Base-by-base conservation (phyloP, 2,329 filamentous ascomycete species). In the Penicillium sp. region DNA sequence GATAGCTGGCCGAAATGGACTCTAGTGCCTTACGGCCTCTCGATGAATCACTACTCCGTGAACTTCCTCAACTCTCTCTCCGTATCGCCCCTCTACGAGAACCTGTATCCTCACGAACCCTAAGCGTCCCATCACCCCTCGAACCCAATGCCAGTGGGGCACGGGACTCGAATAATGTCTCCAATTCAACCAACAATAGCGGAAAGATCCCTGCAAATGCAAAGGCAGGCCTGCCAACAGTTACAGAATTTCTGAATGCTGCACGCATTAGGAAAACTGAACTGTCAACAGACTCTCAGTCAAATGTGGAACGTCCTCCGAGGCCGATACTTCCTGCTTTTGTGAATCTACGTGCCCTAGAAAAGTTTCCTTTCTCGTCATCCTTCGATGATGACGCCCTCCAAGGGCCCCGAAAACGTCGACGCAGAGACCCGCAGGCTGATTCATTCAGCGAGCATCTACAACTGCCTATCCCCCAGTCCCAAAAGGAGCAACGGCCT, bases 41-140 rank as follows among this genome's bases (percentile, higher is more conserved):
- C 55, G 76, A 78, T 60, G 76, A 79, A 61, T 71, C 72, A 44
- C 61, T 72, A 48, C 68, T 73, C 36, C 74, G 73, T 44, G 76
- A 78, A 60, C 67, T 76, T 28, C 73, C 75, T 50, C 72, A 76
- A 51, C 69, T 74, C 11, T 73, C 73, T 57, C 67, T 80, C 48
- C 75, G 73, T 55, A 80, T 80, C 47, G 73, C 78, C 58, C 78
- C 78, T 50, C 70, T 80, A 22, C 77, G 77, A 31, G 74, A 78
- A 59, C 77, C 76, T 12, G 71, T 74, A 19, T 75, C 76, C 22
- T 73, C 75, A 14, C 73, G 73, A 36, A 69, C 68, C 36, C 68
- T 75, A 56, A 75, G 72, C 50, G 66, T 70, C 36, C 76, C 76
- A n/a, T 72, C 72, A 17, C 76, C 77, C 22, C 70, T 80, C 46